Conservation (phyloP, 768 basidiomycete species). For the Phylloporus arenicola region DNA sequence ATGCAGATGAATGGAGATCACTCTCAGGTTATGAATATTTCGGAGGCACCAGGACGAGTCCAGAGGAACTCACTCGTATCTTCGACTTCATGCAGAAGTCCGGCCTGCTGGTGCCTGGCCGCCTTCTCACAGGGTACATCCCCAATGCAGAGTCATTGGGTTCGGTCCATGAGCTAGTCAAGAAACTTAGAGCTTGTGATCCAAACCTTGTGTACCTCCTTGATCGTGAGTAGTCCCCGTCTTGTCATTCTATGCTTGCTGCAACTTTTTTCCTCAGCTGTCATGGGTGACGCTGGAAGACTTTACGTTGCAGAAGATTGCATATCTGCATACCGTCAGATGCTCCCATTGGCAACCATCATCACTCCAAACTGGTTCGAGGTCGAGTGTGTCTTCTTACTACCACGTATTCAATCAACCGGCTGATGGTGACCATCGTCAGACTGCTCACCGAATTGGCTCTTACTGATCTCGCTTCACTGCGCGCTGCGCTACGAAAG, state of each 20-base stretch:
- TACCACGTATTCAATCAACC: neutral
- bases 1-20: neutral
- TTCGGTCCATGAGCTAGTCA: slow-evolving; percentile 58
- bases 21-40: slow-evolving; percentile 71
- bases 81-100: slow-evolving; percentile 72
- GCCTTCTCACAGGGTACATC: slow-evolving; percentile 88
- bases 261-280: slow-evolving; percentile 47
- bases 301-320: slow-evolving; percentile 88
- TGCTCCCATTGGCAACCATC: slow-evolving; percentile 80
- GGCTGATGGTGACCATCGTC: neutral
- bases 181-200: slow-evolving; percentile 51
- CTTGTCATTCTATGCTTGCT: neutral
- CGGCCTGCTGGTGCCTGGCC: slow-evolving; percentile 62
- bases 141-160: slow-evolving; percentile 75
- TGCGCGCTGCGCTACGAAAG: slow-evolving; percentile 61
- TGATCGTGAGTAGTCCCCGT: slow-evolving; percentile 64
- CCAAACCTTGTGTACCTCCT: slow-evolving; percentile 77
- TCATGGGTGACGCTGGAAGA: slow-evolving; percentile 86
- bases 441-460: slow-evolving; percentile 74
- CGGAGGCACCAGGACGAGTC: slow-evolving; percentile 74
- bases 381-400: slow-evolving; percentile 64
- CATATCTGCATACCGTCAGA: slow-evolving; percentile 75
- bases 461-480: slow-evolving; percentile 60
- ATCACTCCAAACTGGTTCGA: slow-evolving; percentile 99
- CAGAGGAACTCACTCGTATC: slow-evolving; percentile 69